Evolutionary conservation across 345 rosid species (phyloP), one percentile per base, ranked within the genome.

Genomic region (Mangifera indica): DNA sequence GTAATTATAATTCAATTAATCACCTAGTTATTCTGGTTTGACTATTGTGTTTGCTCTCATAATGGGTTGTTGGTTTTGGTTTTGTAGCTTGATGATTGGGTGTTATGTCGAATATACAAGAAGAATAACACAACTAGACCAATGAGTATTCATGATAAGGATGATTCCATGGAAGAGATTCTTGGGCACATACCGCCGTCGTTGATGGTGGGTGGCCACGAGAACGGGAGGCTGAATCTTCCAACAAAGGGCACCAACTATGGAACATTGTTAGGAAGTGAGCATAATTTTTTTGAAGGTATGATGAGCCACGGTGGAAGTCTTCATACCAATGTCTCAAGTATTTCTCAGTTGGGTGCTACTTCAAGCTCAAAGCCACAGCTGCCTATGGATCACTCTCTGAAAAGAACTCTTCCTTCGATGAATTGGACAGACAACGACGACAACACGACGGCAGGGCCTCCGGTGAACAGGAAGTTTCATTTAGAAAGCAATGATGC

Each of bases 1-100:
- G 99, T 94, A 81, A 74, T 25, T 58, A 32, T 20, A 42, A 34
- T 20, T 72, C 40, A 51, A 20, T n/a, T 14, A 26, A 22, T 44
- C 6, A 7, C 12, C 21, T 20, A 9, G 14, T 67, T 17, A 37
- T 21, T 10, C 9, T 58, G 34, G 54, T 49, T 14, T 3, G 60
- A 7, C 42, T 5, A 37, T 37, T 37, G 42, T 7, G 42, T 37
- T 37, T 37, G 7, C 7, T 37, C 53, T 49, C 14, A 49, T 32
- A 52, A 48, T 40, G 24, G 34, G 18, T 3, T 42, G 40, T 74
- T 42, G 48, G 15, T 26, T 12, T 52, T 55, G 52, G 13, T 12
- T 40, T 40, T 49, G 10, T 73, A 92, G 98, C 93, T 94, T 76
- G 98, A 94, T 68, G 98, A 94, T 80, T 94, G 98, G 97, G 98